Base-by-base conservation (phyloP, 2,329 filamentous ascomycete species). In the Curvularia hawaiiensis region DNA sequence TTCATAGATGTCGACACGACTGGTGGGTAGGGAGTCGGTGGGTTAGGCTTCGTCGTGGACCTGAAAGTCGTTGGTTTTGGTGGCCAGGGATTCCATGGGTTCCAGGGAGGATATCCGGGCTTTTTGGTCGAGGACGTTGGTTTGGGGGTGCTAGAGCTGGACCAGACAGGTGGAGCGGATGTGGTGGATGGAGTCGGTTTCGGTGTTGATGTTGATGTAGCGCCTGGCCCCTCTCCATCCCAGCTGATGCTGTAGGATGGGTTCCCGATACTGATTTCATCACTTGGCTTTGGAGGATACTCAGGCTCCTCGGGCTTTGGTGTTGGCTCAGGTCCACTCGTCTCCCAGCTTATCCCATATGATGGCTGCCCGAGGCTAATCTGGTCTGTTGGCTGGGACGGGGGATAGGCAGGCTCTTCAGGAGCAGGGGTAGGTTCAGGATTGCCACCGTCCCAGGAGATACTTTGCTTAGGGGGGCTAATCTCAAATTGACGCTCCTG, bases 401-500 rank as follows among this genome's bases (percentile, higher is more conserved):
- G 49, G 28, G 57, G 60, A 28, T 57, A 53, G 16, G 33, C 51
- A 38, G 58, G 58, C 22, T 52, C 47, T 24, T 56, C 54, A 16
- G 56, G 52, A 11, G 31, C 47, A 26, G 51, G 51, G 18, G 62
- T 65, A 6, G 63, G 48, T 26, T 58, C 52, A 0, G 64, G 58
- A 18, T 53, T 56, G 14, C 55, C 53, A 31, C 30, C 49, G 20
- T 67, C 63, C 58, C 62, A 66, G n/a, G 63, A 60, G n/a, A 66
- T 53, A 24, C 59, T 61, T 40, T 66, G 62, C 26, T 44, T 46
- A 38, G 62, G 65, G n/a, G 64, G 64, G 18, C n/a, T 40, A 10
- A 68, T 46, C 6, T 56, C 55, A 14, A 67, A 56, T 30, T 68
- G 61, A 24, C 61, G 60, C 43, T 62, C 30, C 14, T 68, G 59